phyloP scores from a whole-genome alignment of 2,329 filamentous ascomycete species.

The Penicillium sp. region DNA sequence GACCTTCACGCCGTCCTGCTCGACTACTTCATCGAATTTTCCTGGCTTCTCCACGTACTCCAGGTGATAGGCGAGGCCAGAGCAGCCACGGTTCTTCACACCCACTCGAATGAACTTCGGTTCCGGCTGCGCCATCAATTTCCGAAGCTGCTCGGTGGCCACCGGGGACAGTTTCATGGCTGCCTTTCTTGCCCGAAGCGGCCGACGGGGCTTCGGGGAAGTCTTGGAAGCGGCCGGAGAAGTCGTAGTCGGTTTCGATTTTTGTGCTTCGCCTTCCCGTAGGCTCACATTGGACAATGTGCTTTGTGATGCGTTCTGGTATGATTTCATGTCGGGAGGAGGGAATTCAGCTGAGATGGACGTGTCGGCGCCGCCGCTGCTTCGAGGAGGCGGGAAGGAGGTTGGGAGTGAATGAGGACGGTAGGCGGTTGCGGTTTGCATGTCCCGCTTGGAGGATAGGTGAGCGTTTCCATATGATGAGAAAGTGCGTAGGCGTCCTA shows the following conservation, averaged over 20 bases:
- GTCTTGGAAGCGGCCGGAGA: slow-evolving; percentile 40
- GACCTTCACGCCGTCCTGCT: slow-evolving; percentile 94
- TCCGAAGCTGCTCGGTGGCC: slow-evolving; percentile 75
- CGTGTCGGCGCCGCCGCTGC: slow-evolving; percentile 58
- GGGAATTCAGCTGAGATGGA: slow-evolving; percentile 58
- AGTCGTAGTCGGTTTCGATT: slow-evolving; percentile 53
- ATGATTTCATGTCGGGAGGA: slow-evolving; percentile 50
- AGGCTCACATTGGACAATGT: slow-evolving; percentile 48
- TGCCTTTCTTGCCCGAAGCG: slow-evolving; percentile 79
- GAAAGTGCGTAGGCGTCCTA: slow-evolving; percentile 47
- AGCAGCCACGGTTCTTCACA: slow-evolving; percentile 91
- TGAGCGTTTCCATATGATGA: slow-evolving; percentile 46
- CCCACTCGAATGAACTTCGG: slow-evolving; percentile 93
- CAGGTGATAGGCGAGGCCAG: slow-evolving; percentile 86
- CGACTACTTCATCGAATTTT: slow-evolving; percentile 84
- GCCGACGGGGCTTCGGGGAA: slow-evolving; percentile 59
- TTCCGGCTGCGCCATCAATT: slow-evolving; percentile 77
- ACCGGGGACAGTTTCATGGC: slow-evolving; percentile 81
- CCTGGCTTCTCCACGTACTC: slow-evolving; percentile 93
- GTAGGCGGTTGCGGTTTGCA: slow-evolving; percentile 66
- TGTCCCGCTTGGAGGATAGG: slow-evolving; percentile 57
- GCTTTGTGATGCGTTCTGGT: slow-evolving; percentile 41
- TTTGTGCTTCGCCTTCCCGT: slow-evolving; percentile 66
- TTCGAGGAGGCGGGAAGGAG: slow-evolving; percentile 58
- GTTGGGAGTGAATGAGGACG: slow-evolving; percentile 60